Evolutionary conservation across 148 eudicot species (phyloP), one percentile per base, ranked within the genome.

Genomic region (Persicaria maculosa): DNA sequence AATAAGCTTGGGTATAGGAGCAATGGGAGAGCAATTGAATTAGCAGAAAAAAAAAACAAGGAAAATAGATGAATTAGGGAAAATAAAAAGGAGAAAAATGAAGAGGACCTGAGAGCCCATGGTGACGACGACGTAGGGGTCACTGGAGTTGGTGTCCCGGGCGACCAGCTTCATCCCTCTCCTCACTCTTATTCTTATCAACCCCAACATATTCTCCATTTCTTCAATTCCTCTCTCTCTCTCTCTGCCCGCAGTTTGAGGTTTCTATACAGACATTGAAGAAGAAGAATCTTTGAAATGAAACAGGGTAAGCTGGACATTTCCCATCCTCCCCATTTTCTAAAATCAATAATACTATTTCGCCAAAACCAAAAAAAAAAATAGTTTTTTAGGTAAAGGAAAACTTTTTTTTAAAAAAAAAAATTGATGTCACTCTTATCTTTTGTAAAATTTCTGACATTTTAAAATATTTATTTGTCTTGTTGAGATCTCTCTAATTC

Each of bases 131-230:
- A 80, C 79, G 44, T 80, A 85, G 25, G 91, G 91, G 80, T 88
- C 89, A 55, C 91, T 88, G 83, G 72, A 75, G 52, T 62, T 31
- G 1, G 81, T 40, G 65, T 88, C 88, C 16, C 84, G 77, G 2
- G 79, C 80, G 15, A 84, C 83, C 11, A 88, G 85, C 48, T 88
- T 80, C 76, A 80, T 84, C 0, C 91, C 91, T 77, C 72, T 70
- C 14, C 65, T 64, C 7, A 88, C 83, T 15, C 77, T 48, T 44
- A 88, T 67, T 50, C 53, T 83, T 8, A 88, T 77, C 68, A 80
- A 76, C 9, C 88, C 91, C 40, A 80, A 25, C 25, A 65, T 7
- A 1, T 52, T 55, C 50, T 79, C 81, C 85, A 84, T 81, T 74
- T 10, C 8, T 47, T 7, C 72, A 8, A 9, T 20, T n/a, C n/a